Conservation (phyloP, 257 asterid genomes). For the Solanum sitiens region DNA sequence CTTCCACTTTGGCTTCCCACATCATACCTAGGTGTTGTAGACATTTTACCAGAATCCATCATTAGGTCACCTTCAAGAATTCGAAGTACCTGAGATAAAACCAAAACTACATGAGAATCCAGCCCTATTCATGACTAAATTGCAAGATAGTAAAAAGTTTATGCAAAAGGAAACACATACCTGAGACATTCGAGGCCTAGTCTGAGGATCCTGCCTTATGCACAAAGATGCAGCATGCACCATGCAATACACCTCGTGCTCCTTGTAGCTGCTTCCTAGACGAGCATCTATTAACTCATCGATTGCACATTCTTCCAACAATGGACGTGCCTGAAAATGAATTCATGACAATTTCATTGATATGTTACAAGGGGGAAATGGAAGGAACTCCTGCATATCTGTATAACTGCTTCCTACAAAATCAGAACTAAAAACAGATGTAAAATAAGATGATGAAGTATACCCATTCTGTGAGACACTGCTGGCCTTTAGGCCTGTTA, state of each 20-base stretch:
- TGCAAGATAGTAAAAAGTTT: neutral
- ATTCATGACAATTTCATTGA: neutral
- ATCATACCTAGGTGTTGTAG: conserved; percentile 34
- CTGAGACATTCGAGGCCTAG: conserved; percentile 80
- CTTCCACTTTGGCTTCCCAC: conserved; percentile 66
- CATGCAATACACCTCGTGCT: conserved; percentile 50
- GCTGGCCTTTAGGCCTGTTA: conserved; percentile 61
- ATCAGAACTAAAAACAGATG: neutral
- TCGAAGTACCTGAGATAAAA: conserved; percentile 51
- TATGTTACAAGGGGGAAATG: no score
- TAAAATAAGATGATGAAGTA: neutral
- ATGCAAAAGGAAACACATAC: conserved; percentile 6
- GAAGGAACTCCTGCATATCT: neutral
- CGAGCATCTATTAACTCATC: conserved; percentile 50
- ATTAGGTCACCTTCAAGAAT: conserved; percentile 71
- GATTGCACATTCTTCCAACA: conserved; percentile 43
- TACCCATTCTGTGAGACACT: conserved; percentile 75
- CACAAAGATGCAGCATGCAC: conserved; percentile 67
- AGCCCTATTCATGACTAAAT: neutral
- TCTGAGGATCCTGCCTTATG: conserved; percentile 50
- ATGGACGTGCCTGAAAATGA: conserved; percentile 48
- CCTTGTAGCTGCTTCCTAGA: conserved; percentile 20
- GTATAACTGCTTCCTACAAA: neutral
- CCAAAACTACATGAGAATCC: neutral
- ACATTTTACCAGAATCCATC: conserved; percentile 45